Base-by-base conservation (phyloP, 257 asterid species). In the Lycium ferocissimum region DNA sequence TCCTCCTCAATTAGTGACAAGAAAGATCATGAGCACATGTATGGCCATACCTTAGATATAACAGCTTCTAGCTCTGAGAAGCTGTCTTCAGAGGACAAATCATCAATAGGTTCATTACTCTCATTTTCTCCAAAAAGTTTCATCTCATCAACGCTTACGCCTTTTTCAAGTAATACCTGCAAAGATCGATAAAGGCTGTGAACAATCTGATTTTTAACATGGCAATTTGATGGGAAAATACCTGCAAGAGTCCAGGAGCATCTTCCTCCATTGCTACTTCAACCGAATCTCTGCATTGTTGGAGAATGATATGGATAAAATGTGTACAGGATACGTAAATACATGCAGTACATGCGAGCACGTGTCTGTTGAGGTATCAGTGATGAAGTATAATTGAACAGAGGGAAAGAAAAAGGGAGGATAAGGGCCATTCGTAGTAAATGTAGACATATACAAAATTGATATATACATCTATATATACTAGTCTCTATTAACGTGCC, bases 161-260 rank as follows among this genome's bases (percentile, higher is more conserved):
- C 99, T 85, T 92, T 90, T 40, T 89, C 95, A 79, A 91, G 58
- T 89, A 96, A 89, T 54, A 89, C 94, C 99, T 95, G 95, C 58
- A 76, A 86, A 88, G 80, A 80, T 69, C 49, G 56, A 86, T 54
- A 65, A 84, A 63, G 83, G 87, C 59, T 86, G 85, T 84, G 45
- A 86, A 87, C 38, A 43, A 86, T 61, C 66, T 78, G 15, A 82
- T 40, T 53, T 82, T 66, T 69, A 73, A 4, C 84, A 75, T 85
- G 89, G 84, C 76, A 87, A 59, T 33, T 78, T 22, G 62, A 80
- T 69, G 73, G 85, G 71, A 53, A 5, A 59, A 53, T 89, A 96
- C 98, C 98, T 91, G 91, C 91, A 96, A 85, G 83, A 96, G 98
- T 85, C 97, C 98, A 84, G 99, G 99, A 83, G 98, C 98, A 92